Conservation (phyloP, 768 basidiomycete species). For the Russula sp. region DNA sequence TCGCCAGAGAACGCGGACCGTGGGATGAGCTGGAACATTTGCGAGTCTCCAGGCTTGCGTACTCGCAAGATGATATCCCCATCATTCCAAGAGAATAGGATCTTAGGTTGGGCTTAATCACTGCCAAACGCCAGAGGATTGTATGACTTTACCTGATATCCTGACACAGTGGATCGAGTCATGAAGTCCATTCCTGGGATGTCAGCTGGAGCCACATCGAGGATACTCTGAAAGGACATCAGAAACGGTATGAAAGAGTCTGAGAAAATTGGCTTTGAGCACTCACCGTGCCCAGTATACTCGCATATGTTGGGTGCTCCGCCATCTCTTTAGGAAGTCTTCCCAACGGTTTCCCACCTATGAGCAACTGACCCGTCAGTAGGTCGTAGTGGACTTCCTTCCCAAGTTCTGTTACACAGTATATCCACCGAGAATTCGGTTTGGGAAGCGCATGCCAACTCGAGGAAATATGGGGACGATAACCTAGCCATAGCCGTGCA, state of each 20-base stretch:
- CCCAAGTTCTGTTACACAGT: background rate
- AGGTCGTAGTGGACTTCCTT: conserved; percentile 34
- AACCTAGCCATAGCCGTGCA: background rate
- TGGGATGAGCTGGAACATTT: conserved; percentile 30
- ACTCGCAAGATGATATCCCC: background rate
- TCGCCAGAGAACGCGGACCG: conserved; percentile 25
- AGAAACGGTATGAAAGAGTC: background rate
- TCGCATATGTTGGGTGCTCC: conserved; percentile 29
- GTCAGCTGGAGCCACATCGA: conserved; percentile 7
- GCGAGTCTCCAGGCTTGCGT: background rate
- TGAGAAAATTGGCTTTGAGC: background rate
- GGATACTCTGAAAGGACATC: background rate
- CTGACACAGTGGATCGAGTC: conserved; percentile 1
- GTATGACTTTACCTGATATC: background rate
- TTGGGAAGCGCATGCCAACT: background rate
- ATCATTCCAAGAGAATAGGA: background rate
- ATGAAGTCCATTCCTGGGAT: conserved; percentile 6
- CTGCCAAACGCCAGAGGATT: no score
- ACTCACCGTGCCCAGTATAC: conserved; percentile 31
- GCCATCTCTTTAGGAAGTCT: conserved; percentile 32
- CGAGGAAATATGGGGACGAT: background rate
- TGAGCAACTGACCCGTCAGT: conserved; percentile 34
- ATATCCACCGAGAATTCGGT: conserved; percentile 4
- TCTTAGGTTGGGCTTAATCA: background rate
- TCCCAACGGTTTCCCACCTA: conserved; percentile 36